Conservation (phyloP, 1,284 basidiomycete genomes). For the Heterobasidion annosum region DNA sequence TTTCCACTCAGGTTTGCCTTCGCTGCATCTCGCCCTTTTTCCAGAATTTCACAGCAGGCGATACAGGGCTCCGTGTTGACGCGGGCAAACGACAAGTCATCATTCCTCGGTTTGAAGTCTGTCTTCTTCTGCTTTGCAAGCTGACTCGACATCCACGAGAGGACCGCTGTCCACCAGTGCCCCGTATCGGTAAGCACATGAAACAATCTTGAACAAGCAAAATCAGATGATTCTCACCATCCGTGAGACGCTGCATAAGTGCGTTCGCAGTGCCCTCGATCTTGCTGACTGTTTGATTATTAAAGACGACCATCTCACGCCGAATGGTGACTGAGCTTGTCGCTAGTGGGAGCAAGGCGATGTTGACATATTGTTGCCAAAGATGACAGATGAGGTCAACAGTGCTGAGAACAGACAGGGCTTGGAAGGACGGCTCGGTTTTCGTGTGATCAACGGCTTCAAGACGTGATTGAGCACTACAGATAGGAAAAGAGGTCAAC, state of each 20-base stretch:
- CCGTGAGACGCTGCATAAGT: slow-evolving; percentile 77
- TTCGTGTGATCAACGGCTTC: slow-evolving; percentile 65
- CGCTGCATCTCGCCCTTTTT: slow-evolving; percentile 70
- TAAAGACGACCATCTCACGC: slow-evolving; percentile 91
- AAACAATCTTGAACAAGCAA: no score
- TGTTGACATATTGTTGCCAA: slow-evolving; percentile 95
- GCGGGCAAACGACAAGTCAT: slow-evolving; percentile 88
- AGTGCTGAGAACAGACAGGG: slow-evolving; percentile 58
- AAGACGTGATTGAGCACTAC: slow-evolving; percentile 64
- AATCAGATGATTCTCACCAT: slow-evolving; percentile 46
- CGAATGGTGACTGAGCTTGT: slow-evolving; percentile 81
- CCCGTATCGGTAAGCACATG: no score
- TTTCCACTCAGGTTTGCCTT: slow-evolving; percentile 78
- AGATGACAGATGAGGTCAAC: slow-evolving; percentile 91
- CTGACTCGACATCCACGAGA: slow-evolving; percentile 62
- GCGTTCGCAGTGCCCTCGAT: slow-evolving; percentile 84
- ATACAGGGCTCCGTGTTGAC: slow-evolving; percentile 95
- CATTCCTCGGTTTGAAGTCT: slow-evolving; percentile 95
- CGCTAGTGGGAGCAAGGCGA: slow-evolving; percentile 85
- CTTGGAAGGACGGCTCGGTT: slow-evolving; percentile 72
- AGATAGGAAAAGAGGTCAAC: slow-evolving; percentile 8
- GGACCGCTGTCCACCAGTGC: slow-evolving; percentile 35
- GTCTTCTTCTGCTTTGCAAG: slow-evolving; percentile 92
- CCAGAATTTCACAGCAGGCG: slow-evolving; percentile 81
- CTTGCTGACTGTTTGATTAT: slow-evolving; percentile 82